Conservation (phyloP, 2,329 filamentous ascomycete species). For the Alternaria angustiovoidea region DNA sequence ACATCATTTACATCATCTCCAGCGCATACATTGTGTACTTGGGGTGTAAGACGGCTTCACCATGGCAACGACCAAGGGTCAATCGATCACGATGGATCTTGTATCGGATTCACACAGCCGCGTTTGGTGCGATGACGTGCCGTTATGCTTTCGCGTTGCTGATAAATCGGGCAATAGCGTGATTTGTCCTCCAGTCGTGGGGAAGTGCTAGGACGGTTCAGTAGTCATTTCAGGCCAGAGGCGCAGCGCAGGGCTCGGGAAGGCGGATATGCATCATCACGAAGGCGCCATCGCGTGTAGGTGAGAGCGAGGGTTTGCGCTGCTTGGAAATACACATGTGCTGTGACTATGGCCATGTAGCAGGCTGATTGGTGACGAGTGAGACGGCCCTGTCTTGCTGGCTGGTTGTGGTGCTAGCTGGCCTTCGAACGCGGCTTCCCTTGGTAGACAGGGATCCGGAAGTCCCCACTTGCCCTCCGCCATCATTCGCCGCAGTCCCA, state of each 20-base stretch:
- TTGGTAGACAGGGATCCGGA: conserved; percentile 3
- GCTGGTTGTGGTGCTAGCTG: conserved; percentile 4
- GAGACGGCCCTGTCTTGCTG: background rate
- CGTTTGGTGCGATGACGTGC: conserved; percentile 25
- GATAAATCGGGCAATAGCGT: conserved; percentile 36
- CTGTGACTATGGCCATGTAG: background rate
- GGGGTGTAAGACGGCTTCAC: background rate
- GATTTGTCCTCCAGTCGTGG: conserved; percentile 21
- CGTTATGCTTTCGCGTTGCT: conserved; percentile 26
- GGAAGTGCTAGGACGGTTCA: conserved; percentile 17
- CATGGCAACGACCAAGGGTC: background rate
- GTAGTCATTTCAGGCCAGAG: background rate
- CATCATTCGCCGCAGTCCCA: conserved; percentile 35
- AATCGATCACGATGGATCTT: background rate
- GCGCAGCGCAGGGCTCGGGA: conserved; percentile 5
- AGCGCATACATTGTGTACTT: background rate
- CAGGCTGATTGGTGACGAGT: background rate
- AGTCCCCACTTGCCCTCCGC: conserved; percentile 26
- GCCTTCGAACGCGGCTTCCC: conserved; percentile 12
- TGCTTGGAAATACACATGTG: conserved; percentile 4
- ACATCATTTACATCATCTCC: background rate
- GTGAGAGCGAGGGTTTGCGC: background rate
- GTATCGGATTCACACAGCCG: background rate
- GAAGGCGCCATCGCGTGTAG: background rate
- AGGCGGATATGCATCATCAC: background rate